Evolutionary conservation across 148 eudicot genomes (phyloP).

Genomic region (Polygonum aviculare): DNA sequence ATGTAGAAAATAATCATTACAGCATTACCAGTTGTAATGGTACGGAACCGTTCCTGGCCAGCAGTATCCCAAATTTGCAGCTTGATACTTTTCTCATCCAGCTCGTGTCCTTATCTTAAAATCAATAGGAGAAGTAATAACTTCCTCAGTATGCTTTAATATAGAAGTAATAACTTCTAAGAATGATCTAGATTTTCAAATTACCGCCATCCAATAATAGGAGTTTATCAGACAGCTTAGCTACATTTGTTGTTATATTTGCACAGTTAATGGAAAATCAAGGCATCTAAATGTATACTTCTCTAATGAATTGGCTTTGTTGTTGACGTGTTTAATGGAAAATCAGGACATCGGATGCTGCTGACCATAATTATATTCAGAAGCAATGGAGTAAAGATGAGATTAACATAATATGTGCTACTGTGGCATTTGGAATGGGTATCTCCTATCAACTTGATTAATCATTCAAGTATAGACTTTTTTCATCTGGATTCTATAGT

Average conservation of each 20-base stretch:
- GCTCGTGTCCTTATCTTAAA: slow-evolving; percentile 75
- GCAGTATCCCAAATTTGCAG: slow-evolving; percentile 89
- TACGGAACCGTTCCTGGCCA: slow-evolving; percentile 76
- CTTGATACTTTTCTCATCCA: slow-evolving; percentile 72
- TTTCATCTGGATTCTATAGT: not conserved
- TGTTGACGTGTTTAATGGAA: slow-evolving; percentile 23
- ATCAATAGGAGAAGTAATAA: slow-evolving; percentile 31
- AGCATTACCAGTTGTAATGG: slow-evolving; percentile 60
- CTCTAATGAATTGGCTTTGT: not conserved
- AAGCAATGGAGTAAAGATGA: slow-evolving; percentile 98
- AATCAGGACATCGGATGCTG: slow-evolving; percentile 87
- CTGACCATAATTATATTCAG: slow-evolving; percentile 68
- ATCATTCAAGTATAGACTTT: not conserved
- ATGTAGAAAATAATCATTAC: not conserved
- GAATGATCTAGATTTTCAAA: no score
- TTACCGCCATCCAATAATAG: no score
- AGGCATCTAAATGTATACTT: not conserved
- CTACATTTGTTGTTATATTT: not conserved
- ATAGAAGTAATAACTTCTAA: no score
- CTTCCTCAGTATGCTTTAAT: no score
- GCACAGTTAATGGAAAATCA: not conserved
- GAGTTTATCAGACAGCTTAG: no score
- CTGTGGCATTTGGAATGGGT: slow-evolving; percentile 99
- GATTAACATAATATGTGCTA: slow-evolving; percentile 91
- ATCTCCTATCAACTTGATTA: slow-evolving; percentile 20